Conservation (phyloP, 225 moss, liverwort and hornwort species). For the Climacium dendroides region DNA sequence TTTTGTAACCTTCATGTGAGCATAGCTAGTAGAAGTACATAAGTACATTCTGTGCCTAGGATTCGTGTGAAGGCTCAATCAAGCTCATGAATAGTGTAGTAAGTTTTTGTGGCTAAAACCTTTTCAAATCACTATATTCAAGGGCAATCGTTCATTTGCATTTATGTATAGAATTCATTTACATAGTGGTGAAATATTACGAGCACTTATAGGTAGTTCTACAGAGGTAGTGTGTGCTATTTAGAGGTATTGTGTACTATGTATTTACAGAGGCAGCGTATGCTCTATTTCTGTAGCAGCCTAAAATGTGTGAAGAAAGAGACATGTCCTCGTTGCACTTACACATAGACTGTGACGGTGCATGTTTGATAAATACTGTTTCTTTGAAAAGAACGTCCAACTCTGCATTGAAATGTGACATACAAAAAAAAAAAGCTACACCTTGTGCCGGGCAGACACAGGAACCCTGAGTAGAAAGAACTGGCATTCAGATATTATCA, state of each 20-base stretch:
- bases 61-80: neutral
- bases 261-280: neutral
- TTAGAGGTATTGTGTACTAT: neutral
- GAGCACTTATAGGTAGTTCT: neutral
- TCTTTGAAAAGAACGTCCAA: neutral
- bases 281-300: neutral
- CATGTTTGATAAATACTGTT: neutral
- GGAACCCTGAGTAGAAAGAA: neutral
- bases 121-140: too few species aligned
- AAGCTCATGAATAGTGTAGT: neutral
- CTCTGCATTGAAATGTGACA: neutral
- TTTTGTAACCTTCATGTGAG: neutral
- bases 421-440: neutral
- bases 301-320: neutral
- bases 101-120: neutral
- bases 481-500: neutral
- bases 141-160: neutral
- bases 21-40: neutral
- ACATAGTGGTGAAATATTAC: neutral
- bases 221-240: neutral
- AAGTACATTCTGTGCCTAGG: neutral
- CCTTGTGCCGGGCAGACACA: neutral
- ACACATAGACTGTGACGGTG: neutral
- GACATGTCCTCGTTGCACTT: neutral
- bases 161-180: neutral